Percentiles rank a stretch among this genome's conserved stretches.
phyloP scores from a whole-genome alignment of 1,284 basidiomycete species.

The Tausonia pullulans region DNA sequence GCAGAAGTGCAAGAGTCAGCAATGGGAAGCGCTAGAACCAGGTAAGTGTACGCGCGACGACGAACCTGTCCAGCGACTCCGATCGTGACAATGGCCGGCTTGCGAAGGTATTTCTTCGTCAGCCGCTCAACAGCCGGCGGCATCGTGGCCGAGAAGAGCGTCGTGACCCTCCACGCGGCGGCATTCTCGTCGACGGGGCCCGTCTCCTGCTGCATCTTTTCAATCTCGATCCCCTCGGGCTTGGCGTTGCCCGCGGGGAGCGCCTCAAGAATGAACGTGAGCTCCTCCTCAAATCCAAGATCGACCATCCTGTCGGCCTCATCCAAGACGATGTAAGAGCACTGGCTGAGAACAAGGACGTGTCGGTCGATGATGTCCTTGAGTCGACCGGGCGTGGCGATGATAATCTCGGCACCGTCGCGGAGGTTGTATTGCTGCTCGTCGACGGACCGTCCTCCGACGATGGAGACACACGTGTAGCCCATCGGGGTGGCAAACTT shows the following conservation, averaged over 20 bases:
- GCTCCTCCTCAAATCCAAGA: constrained; percentile 86
- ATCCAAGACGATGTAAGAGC: constrained; percentile 97
- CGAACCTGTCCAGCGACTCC: constrained; percentile 75
- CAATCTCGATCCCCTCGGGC: constrained; percentile 52
- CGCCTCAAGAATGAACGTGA: constrained; percentile 90
- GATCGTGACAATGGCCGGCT: constrained; percentile 90
- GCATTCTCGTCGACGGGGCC: constrained; percentile 28
- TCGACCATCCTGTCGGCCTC: constrained; percentile 99
- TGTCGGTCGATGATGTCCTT: constrained; percentile 95
- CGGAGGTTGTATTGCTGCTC: constrained; percentile 94
- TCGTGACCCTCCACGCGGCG: constrained; percentile 72
- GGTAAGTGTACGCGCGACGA: neutral
- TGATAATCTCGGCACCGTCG: constrained; percentile 94
- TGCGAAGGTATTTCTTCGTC: constrained; percentile 82
- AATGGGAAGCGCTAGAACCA: neutral
- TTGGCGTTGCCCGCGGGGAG: constrained; percentile 76
- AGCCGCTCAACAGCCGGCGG: constrained; percentile 88
- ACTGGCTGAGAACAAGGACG: constrained; percentile 88
- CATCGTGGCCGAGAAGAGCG: constrained; percentile 97
- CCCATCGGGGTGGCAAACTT: constrained; percentile 83
- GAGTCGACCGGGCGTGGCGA: constrained; percentile 93
- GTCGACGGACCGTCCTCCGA: constrained; percentile 87
- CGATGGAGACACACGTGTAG: constrained; percentile 89
- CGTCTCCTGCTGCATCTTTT: constrained; percentile 50
- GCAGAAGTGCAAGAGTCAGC: neutral